Conservation (phyloP, 495 filamentous ascomycete genomes). For the Hapsidospora chrysogenum region DNA sequence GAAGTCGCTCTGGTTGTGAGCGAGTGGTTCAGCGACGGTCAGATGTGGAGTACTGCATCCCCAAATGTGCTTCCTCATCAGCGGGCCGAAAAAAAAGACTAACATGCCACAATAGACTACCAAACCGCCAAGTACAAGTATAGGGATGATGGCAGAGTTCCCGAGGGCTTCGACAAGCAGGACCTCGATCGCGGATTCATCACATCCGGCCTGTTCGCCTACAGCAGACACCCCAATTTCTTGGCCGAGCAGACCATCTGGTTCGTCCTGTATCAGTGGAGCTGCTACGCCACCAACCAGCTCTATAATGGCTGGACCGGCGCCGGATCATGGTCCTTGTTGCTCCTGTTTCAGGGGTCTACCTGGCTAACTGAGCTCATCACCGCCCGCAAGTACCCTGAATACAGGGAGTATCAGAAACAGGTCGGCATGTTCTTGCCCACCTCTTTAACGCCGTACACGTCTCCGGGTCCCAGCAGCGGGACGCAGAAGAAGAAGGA, state of each 20-base stretch:
- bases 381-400: slow-evolving; percentile 65
- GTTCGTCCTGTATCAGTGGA: slow-evolving; percentile 77
- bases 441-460: slow-evolving; percentile 21
- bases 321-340: slow-evolving; percentile 48
- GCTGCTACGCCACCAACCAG: slow-evolving; percentile 49
- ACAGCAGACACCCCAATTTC: slow-evolving; percentile 87
- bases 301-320: slow-evolving; percentile 69
- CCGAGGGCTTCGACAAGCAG: slow-evolving; percentile 40
- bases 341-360: slow-evolving; percentile 75
- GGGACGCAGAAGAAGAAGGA: slow-evolving; percentile 2
- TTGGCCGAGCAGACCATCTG: slow-evolving; percentile 84
- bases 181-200: slow-evolving; percentile 89
- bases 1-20: slow-evolving; percentile 55
- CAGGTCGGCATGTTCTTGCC: slow-evolving; percentile 73
- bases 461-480: slow-evolving; percentile 6
- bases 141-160: slow-evolving; percentile 50
- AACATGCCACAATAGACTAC: slow-evolving; percentile 33
- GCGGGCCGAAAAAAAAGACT: slow-evolving; percentile 7
- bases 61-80: neutral
- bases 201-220: slow-evolving; percentile 70
- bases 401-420: slow-evolving; percentile 74
- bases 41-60: slow-evolving; percentile 61
- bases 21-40: slow-evolving; percentile 74
- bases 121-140: slow-evolving; percentile 68
- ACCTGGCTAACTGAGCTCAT: slow-evolving; percentile 76